These are phyloP conservation scores for Ustilago nuda DNA, from an alignment of 1,284 basidiomycete genomes.

Conservation along the genomic window DNA sequence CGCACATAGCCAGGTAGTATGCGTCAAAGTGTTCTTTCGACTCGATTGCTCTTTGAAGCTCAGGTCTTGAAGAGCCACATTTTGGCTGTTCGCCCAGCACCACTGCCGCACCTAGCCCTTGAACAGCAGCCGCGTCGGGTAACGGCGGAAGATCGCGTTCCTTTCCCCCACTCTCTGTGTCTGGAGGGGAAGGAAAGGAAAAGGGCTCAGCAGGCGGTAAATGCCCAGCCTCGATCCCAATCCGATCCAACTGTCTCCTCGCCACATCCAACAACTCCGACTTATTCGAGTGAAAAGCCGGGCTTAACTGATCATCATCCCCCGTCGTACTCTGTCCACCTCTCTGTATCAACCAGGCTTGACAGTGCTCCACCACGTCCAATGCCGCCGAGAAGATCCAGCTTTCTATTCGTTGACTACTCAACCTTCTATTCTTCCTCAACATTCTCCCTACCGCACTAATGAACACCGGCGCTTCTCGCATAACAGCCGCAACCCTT, in stretches of 20 bases:
- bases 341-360: conserved; percentile 75
- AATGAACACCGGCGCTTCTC: conserved; percentile 79
- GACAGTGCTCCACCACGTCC: conserved; percentile 85
- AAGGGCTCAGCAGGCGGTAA: conserved; percentile 79
- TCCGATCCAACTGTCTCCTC: conserved; percentile 79
- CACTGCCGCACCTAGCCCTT: conserved; percentile 1
- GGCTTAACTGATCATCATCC: conserved; percentile 46
- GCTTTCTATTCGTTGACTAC: conserved; percentile 84
- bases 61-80: conserved; percentile 70
- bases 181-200: not conserved
- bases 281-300: conserved; percentile 71
- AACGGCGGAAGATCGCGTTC: conserved; percentile 45
- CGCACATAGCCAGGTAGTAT: conserved; percentile 73
- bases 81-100: conserved; percentile 17
- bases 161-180: not conserved
- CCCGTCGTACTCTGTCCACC: conserved; percentile 22
- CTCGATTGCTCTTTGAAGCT: conserved; percentile 76
- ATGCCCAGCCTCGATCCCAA: conserved; percentile 80
- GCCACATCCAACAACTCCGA: conserved; percentile 86
- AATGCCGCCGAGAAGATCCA: conserved; percentile 94
- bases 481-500: conserved; percentile 77
- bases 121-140: conserved; percentile 8
- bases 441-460: conserved; percentile 83
- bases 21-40: conserved; percentile 69
- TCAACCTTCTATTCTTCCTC: conserved; percentile 72